Base-by-base conservation (phyloP, 371 early-diverging fungal species). In the Encephalitozoon hellem region DNA sequence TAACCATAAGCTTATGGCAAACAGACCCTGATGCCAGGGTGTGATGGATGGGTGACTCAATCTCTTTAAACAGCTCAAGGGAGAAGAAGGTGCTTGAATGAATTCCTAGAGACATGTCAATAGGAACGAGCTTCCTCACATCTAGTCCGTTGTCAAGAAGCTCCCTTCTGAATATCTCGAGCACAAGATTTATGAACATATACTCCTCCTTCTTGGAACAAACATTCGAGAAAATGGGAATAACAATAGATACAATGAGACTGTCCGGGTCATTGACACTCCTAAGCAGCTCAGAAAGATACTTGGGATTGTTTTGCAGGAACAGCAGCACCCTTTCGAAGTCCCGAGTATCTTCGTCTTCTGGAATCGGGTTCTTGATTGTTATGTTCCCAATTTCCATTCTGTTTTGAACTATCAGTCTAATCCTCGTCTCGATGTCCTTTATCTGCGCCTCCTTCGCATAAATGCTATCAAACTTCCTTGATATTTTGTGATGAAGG, bases 181-280 rank as follows among this genome's bases (percentile, higher is more conserved):
- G 45, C 85, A 96, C 91, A 73, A 98, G 85, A 80, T 91, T 92
- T 59, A 95, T 88, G 75, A 96, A 85, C 65, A 96, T 81, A 77
- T 93, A 98, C 85, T 98, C 99, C 78, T 97, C 97, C 23, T 95
- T 88, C 9, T 88, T 87, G 82, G 93, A 92, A 77, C 94, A 94
- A 0, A 92, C 95, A 85, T 92, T 93, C 1, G 94, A 93, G 84
- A 91, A 98, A 45, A 98, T 80, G n/a, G 93, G 89, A 53, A 96
- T 81, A 2, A 94, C 90, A 0, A 91, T 90, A 6, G 90, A 87
- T 78, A 94, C 94, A 23, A 94, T 88, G 66, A 93, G 88, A 82
- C 89, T 89, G 72, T 89, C 90, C 55, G 86, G 85, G 53, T 87
- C 87, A 78, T 87, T 78, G 81, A 87, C 86, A 80, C 83, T 83